phyloP scores from a whole-genome alignment of 2,329 filamentous ascomycete species.

The Onygena corvina region DNA sequence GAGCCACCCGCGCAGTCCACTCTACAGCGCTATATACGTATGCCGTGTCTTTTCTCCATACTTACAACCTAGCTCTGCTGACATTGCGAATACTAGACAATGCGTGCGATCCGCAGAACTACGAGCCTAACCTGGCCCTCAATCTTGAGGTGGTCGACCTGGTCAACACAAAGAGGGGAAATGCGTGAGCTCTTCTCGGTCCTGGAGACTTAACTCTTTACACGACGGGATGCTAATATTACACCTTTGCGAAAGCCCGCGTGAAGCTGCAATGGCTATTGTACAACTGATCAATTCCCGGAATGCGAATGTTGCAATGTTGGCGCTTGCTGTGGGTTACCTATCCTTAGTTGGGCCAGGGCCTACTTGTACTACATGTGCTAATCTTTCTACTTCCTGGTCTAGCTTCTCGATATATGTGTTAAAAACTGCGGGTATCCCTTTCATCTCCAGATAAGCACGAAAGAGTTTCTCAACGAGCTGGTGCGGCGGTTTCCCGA shows the following conservation, averaged over 20 bases:
- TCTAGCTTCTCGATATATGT: slow-evolving; percentile 82
- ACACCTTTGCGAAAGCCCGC: slow-evolving; percentile 46
- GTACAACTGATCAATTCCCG: slow-evolving; percentile 93
- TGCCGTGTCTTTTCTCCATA: slow-evolving; percentile 21
- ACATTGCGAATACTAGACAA: too few species aligned
- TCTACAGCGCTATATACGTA: slow-evolving; percentile 83
- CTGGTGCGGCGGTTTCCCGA: slow-evolving; percentile 92
- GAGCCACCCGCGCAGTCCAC: slow-evolving; percentile 63
- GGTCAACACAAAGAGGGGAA: slow-evolving; percentile 95
- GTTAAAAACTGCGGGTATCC: slow-evolving; percentile 99
- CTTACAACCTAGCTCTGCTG: too few species aligned
- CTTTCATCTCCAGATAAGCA: slow-evolving; percentile 95
- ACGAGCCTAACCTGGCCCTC: slow-evolving; percentile 90
- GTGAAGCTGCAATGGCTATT: slow-evolving; percentile 86
- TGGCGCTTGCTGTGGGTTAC: slow-evolving; percentile 58
- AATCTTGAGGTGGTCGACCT: slow-evolving; percentile 94
- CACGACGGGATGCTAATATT: slow-evolving; percentile 17
- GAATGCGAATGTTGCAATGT: slow-evolving; percentile 85
- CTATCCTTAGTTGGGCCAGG: too few species aligned
- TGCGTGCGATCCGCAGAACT: slow-evolving; percentile 93
- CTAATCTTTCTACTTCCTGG: too few species aligned
- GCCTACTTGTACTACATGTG: too few species aligned
- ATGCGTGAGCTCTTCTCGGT: slow-evolving; percentile 44
- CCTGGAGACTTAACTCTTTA: neutral
- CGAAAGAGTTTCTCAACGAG: slow-evolving; percentile 98